These are phyloP conservation scores for Vickermania ingenoplastis DNA, from an alignment of 208 protist species.

Conservation along the genomic window DNA sequence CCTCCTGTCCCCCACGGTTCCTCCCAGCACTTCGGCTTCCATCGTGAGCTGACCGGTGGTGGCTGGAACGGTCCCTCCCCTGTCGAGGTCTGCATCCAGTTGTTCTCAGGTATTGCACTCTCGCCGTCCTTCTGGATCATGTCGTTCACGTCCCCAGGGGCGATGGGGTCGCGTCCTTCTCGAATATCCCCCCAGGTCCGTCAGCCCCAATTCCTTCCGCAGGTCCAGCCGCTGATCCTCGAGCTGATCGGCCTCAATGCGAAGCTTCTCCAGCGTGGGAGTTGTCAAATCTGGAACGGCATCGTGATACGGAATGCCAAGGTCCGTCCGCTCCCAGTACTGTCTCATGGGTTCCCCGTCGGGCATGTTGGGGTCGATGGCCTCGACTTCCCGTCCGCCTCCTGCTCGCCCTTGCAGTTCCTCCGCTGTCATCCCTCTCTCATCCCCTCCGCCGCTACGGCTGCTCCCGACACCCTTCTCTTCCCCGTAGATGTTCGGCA, in stretches of 20 bases:
- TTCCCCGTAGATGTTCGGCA: slow-evolving; percentile 15
- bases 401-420: neutral
- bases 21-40: slow-evolving; percentile 87
- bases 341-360: slow-evolving; percentile 76
- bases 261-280: slow-evolving; percentile 73
- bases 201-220: slow-evolving; percentile 77
- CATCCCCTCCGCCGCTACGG: neutral
- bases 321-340: slow-evolving; percentile 84
- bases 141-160: slow-evolving; percentile 11
- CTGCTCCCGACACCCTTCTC: neutral
- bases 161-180: slow-evolving; percentile 66
- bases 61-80: slow-evolving; percentile 52
- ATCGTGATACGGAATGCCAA: slow-evolving; percentile 83
- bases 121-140: neutral
- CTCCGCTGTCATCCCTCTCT: slow-evolving; percentile 14
- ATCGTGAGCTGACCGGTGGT: slow-evolving; percentile 72
- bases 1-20: slow-evolving; percentile 77
- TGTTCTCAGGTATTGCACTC: no score
- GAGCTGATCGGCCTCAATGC: slow-evolving; percentile 68
- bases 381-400: slow-evolving; percentile 14
- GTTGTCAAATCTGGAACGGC: slow-evolving; percentile 80
- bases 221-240: slow-evolving; percentile 79
- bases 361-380: slow-evolving; percentile 54
- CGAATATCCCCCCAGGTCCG: slow-evolving; percentile 79
- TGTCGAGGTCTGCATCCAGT: neutral